Evolutionary conservation across 306 rosid species (phyloP), one percentile per base, ranked within the genome.

Genomic region (Phaseolus lunatus): DNA sequence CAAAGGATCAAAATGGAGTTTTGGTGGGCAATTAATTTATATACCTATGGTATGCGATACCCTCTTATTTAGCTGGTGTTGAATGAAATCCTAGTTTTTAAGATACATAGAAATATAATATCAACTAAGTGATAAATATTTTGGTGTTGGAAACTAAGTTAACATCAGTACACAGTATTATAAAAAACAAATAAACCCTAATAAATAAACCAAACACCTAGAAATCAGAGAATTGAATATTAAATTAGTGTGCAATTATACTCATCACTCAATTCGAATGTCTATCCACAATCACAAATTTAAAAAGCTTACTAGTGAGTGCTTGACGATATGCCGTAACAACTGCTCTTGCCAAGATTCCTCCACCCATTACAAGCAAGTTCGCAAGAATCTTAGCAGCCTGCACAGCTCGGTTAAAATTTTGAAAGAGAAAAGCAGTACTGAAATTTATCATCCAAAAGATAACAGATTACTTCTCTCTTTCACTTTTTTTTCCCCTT

Each of bases 281-380:
- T 33, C 65, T 26, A 54, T 14, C 18, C 48, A 73, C 9, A 22
- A 35, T 13, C 19, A 61, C 3, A 12, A 15, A 48, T 47, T 37
- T 9, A 68, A 59, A 68, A 79, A 43, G 68, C 94, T 86, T 86
- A 93, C 98, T 91, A 8, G 89, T 12, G 76, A 93, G 87, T 0
- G 97, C 98, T 82, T 91, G 93, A 80, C 91, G 98, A 79, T 91
- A 93, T 41, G 97, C 98, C 77, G 87, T 94, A 70, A 86, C 84
- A 31, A 93, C 75, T 69, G 96, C 98, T 85, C 90, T 87, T 22
- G 87, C 96, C 86, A 93, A 74, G 67, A 91, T 86, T 67, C 91
- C 89, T 62, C 93, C 89, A 5, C 98, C 97, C 91, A 88, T 86
- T 58, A 93, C 91, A 58, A 93, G 59, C 66, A 93, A 83, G 82